Base-by-base conservation (phyloP, 192 early-diverging fungal genomes). In the Thamnidium elegans region DNA sequence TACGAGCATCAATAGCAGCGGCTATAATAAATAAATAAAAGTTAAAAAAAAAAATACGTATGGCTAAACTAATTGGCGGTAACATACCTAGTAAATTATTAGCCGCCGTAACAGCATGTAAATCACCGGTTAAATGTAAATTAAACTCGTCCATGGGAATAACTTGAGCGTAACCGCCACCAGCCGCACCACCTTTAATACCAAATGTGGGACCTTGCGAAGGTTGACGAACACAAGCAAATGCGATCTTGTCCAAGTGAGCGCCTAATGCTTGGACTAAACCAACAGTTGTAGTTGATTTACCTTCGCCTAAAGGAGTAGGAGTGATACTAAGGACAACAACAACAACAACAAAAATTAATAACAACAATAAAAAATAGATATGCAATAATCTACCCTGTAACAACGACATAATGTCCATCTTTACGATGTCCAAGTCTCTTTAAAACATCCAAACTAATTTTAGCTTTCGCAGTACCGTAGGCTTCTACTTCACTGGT, bases 71-170 rank as follows among this genome's bases (percentile, higher is more conserved):
- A 39, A 39, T 39, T 39, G 36, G 36, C 36, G 36, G 1, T 6
- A 9, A 39, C 36, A 39, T 39, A 39, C 36, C 36, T 39, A 96
- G 77, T 55, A 99, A 78, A 79, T 99, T 99, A 82, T 95, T 99
- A 50, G 96, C 94, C 1, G 96, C 96, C 1, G 92, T 88, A 58
- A 99, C 93, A 31, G 96, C 96, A 73, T 99, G 96, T 70, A 97
- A 94, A 78, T 99, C 96, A 47, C 96, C 96, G 7, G 96, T 99
- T 79, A 99, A 83, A 63, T 99, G 96, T 65, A 99, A 80, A 78
- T 99, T 99, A 84, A 99, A 97, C 65, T 96, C 90, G 62, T 97
- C 94, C 96, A 99, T 99, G 21, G 96, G 96, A 66, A 97, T 95
- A 58, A 99, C 93, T 74, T 97, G 95, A n/a, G 94, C 90, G 77